A percentile compares a stretch with the other conserved stretches of the same genome.
Conservation (phyloP, 257 asterid genomes). For the Solanum raphanifolium region DNA sequence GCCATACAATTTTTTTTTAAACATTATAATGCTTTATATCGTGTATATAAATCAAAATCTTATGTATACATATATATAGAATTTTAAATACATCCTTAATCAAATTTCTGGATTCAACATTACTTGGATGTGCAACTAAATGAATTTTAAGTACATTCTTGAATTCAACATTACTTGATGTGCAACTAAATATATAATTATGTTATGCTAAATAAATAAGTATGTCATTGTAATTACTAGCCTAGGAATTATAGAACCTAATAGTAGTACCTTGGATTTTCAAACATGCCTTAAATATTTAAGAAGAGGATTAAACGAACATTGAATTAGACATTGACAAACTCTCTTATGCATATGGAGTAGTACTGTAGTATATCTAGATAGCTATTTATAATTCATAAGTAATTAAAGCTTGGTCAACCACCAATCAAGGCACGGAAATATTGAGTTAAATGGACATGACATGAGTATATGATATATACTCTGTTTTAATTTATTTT, state of each 20-base stretch:
- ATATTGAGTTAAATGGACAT: too few relatives aligned
- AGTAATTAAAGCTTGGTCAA: neutral
- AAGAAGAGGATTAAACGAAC: neutral
- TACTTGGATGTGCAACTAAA: neutral
- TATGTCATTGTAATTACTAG: neutral
- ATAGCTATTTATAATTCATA: neutral
- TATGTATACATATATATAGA: too few relatives aligned
- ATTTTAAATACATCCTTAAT: neutral
- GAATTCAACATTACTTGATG: neutral
- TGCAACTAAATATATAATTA: neutral
- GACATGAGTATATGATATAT: too few relatives aligned
- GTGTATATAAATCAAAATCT: neutral
- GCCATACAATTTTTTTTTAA: neutral
- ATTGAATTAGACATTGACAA: neutral
- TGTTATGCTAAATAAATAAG: neutral
- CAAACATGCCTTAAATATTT: neutral
- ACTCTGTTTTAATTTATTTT: too few relatives aligned
- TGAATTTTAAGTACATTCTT: neutral
- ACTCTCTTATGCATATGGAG: neutral
- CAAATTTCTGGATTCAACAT: neutral
- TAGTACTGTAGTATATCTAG: neutral
- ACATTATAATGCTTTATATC: neutral
- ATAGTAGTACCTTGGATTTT: neutral
- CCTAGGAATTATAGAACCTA: neutral
- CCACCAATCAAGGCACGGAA: neutral